Evolutionary conservation across 2,329 filamentous ascomycete genomes (phyloP).

Genomic region (Fusarium sublunatum): DNA sequence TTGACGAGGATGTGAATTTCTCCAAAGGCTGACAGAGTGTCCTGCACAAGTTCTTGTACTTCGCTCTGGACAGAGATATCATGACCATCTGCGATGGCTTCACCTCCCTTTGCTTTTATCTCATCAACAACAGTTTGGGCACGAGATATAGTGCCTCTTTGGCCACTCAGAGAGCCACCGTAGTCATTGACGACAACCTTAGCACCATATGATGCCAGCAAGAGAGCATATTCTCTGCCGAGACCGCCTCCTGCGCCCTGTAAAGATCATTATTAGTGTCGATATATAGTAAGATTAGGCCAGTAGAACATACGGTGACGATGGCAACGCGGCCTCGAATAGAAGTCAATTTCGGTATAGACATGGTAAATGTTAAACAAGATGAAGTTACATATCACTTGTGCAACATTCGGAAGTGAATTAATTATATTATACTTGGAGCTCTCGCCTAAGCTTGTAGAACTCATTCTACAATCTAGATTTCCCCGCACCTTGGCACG

Average conservation of each 20-base stretch:
- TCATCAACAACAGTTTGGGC: conserved; percentile 32
- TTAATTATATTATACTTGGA: too few relatives aligned
- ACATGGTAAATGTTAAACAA: background rate
- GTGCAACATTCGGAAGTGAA: too few relatives aligned
- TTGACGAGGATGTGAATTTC: conserved; percentile 21
- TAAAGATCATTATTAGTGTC: background rate
- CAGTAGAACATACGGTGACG: background rate
- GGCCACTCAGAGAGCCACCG: conserved; percentile 13
- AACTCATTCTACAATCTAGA: background rate
- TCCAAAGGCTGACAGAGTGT: conserved; percentile 1
- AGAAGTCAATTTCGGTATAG: conserved; percentile 6
- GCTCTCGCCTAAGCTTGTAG: too few relatives aligned
- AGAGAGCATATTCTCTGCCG: conserved; percentile 39
- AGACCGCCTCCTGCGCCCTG: conserved; percentile 39
- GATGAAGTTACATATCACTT: too few relatives aligned
- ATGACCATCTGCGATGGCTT: conserved; percentile 30
- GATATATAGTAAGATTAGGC: too few relatives aligned
- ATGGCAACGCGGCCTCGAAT: conserved; percentile 5
- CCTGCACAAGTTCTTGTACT: conserved; percentile 15
- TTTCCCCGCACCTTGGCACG: background rate
- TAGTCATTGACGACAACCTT: conserved; percentile 35
- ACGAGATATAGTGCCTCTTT: conserved; percentile 17
- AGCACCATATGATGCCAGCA: conserved; percentile 32
- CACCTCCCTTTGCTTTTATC: conserved; percentile 27
- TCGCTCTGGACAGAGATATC: conserved; percentile 26